Conservation (phyloP, 2,329 filamentous ascomycete species). For the Chaetomiaceae sp. region DNA sequence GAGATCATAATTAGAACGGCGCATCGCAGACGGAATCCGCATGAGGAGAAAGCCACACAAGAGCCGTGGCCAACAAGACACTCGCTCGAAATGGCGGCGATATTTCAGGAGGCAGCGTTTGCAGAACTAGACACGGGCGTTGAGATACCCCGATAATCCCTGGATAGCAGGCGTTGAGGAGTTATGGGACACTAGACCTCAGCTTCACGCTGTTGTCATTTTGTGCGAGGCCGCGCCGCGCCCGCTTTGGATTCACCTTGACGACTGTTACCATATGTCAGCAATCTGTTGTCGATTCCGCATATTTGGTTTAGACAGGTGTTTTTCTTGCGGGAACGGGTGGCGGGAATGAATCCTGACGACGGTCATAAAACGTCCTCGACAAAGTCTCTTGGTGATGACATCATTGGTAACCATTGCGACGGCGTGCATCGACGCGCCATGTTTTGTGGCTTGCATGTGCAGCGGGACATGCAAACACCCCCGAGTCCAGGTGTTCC, state of each 20-base stretch:
- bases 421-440: not conserved
- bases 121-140: not conserved
- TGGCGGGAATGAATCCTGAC: not conserved
- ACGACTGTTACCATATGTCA: not conserved
- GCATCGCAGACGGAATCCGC: not conserved
- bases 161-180: not conserved
- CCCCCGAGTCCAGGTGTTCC: not conserved
- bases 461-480: conserved; percentile 5
- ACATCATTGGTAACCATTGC: conserved; percentile 1
- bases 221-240: not conserved
- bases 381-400: not conserved
- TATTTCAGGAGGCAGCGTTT: not conserved
- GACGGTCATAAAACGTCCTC: not conserved
- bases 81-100: not conserved
- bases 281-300: not conserved
- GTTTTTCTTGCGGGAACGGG: not conserved
- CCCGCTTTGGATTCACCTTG: not conserved
- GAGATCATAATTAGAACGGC: not conserved
- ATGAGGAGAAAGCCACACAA: not conserved
- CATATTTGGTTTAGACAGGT: not conserved
- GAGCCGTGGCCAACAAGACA: not conserved
- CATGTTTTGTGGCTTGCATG: conserved; percentile 11
- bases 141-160: conserved; percentile 9
- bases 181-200: not conserved
- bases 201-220: not conserved